A percentile compares a stretch with the other conserved stretches of the same genome.
These are phyloP conservation scores for Hanseniaspora pseudoguilliermondii DNA, from an alignment of 805 yeast genomes.

Conservation along the genomic window DNA sequence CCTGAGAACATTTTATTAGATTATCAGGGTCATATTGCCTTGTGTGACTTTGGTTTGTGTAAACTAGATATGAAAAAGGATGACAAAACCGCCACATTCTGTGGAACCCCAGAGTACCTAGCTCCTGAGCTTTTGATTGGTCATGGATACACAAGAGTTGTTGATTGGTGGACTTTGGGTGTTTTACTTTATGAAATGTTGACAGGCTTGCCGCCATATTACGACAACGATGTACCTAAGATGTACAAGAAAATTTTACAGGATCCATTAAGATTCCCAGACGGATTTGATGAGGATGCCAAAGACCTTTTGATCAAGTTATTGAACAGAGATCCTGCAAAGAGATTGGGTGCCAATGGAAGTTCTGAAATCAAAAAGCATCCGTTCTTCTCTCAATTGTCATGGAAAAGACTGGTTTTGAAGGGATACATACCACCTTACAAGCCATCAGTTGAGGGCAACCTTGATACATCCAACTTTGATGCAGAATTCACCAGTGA, in stretches of 20 bases:
- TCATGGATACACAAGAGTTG: conserved; percentile 88
- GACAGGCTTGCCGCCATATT: conserved; percentile 93
- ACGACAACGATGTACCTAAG: conserved; percentile 80
- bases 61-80: conserved; percentile 86
- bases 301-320: conserved; percentile 63
- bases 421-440: conserved; percentile 92
- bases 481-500: conserved; percentile 87
- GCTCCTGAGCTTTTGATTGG: conserved; percentile 89
- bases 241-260: conserved; percentile 91
- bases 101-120: conserved; percentile 95
- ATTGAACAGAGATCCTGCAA: conserved; percentile 71
- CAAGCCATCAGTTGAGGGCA: conserved; percentile 78
- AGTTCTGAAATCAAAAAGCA: conserved; percentile 76
- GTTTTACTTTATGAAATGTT: conserved; percentile 89
- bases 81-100: conserved; percentile 82
- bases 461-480: conserved; percentile 84
- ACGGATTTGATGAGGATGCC: conserved; percentile 74
- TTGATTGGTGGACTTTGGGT: conserved; percentile 98
- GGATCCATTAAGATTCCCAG: conserved; percentile 81
- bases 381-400: conserved; percentile 75
- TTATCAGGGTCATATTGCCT: conserved; percentile 93
- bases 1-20: conserved; percentile 92
- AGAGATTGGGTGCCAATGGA: conserved; percentile 66
- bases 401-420: conserved; percentile 70
- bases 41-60: conserved; percentile 94